Evolutionary conservation across 495 filamentous ascomycete genomes (phyloP).

Genomic region (Xylaria bambusicola): DNA sequence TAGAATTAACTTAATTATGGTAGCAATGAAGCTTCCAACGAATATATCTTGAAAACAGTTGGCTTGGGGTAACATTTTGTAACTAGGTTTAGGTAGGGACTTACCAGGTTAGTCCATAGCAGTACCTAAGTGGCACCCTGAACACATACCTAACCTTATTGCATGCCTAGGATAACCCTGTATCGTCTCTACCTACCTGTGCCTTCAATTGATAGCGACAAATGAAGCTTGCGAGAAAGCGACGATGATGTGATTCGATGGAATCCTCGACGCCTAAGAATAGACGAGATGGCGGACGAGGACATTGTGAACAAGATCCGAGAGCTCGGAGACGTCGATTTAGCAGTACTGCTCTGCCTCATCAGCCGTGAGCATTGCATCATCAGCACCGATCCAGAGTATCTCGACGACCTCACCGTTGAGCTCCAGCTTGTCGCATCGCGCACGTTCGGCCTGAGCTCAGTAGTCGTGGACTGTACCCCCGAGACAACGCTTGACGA

Average conservation of each 20-base stretch:
- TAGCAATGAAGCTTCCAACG: no score
- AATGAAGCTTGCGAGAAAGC: background rate
- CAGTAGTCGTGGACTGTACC: conserved; percentile 69
- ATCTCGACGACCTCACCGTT: conserved; percentile 63
- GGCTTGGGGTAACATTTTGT: no score
- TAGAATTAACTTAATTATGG: no score
- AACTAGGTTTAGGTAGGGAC: no score
- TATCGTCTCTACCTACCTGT: no score
- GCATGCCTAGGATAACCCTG: no score
- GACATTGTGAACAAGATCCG: conserved; percentile 65
- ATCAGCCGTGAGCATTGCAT: conserved; percentile 83
- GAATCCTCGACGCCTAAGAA: conserved; percentile 10
- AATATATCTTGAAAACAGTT: no score
- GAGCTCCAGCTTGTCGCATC: conserved; percentile 74
- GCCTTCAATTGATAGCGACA: no score
- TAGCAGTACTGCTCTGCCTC: conserved; percentile 80
- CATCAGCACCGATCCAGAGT: conserved; percentile 67
- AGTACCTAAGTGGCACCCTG: no score
- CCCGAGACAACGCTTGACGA: conserved; percentile 74
- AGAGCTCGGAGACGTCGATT: conserved; percentile 81
- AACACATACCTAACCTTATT: no score
- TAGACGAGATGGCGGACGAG: conserved; percentile 60
- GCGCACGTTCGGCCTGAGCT: conserved; percentile 70
- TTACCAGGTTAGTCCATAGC: no score
- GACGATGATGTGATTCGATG: conserved; percentile 8